Conservation (phyloP, 768 basidiomycete genomes). For the Pisolithus orientalis region DNA sequence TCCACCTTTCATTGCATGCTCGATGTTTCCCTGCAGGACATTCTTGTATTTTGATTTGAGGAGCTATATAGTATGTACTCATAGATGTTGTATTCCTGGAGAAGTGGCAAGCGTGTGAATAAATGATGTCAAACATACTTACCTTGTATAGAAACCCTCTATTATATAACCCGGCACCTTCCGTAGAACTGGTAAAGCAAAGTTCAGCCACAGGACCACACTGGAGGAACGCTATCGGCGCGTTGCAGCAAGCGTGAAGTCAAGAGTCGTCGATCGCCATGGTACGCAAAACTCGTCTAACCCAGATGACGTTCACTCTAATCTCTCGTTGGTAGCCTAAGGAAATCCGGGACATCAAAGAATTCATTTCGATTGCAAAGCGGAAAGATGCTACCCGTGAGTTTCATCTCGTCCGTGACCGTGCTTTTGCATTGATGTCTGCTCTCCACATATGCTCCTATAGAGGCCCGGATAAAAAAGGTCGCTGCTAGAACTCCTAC, state of each 20-base stretch:
- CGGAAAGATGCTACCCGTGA: constrained; percentile 95
- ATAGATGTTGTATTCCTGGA: constrained; percentile 20
- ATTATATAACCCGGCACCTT: constrained; percentile 11
- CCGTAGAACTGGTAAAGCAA: constrained; percentile 26
- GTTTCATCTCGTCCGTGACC: constrained; percentile 29
- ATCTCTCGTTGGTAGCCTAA: constrained; percentile 59
- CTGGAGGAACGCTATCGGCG: not conserved
- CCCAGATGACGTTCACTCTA: not conserved
- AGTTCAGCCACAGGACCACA: constrained; percentile 25
- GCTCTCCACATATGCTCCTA: not conserved
- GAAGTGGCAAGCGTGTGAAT: too few relatives aligned
- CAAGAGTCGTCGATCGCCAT: constrained; percentile 17
- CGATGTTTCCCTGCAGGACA: not conserved
- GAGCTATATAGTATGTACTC: constrained; percentile 7
- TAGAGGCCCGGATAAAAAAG: constrained; percentile 99
- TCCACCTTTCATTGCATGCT: not conserved
- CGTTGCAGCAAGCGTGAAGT: constrained; percentile 1
- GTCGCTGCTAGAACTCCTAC: constrained; percentile 59
- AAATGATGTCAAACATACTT: not conserved
- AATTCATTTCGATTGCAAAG: constrained; percentile 94
- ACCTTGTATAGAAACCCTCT: not conserved
- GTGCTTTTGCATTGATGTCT: not conserved
- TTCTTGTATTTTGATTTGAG: not conserved
- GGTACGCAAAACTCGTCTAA: constrained; percentile 12
- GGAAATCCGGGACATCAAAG: constrained; percentile 97